Conservation (phyloP, 352 stramenopile genomes). For the Elongisporangium prolatum region DNA sequence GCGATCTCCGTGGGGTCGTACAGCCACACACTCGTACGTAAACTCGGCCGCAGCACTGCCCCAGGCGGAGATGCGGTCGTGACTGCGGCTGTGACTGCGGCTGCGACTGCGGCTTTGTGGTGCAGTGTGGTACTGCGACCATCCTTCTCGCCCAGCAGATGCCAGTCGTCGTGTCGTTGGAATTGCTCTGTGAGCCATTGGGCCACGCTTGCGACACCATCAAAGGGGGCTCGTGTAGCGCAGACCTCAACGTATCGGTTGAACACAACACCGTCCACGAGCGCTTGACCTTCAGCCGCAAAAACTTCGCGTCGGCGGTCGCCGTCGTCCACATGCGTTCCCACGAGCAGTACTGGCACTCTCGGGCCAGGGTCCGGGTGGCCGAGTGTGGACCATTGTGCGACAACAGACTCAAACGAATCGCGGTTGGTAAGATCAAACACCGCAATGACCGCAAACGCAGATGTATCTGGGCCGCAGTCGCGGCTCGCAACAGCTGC, state of each 20-base stretch:
- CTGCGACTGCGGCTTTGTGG: not conserved
- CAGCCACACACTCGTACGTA: constrained; percentile 50
- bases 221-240: constrained; percentile 11
- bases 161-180: constrained; percentile 5
- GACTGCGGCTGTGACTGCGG: constrained; percentile 7
- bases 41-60: constrained; percentile 16
- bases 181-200: not conserved
- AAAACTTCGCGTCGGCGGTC: constrained; percentile 31
- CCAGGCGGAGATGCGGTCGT: constrained; percentile 9
- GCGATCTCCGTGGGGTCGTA: constrained; percentile 58
- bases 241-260: constrained; percentile 58
- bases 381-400: constrained; percentile 33
- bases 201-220: constrained; percentile 10
- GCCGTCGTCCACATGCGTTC: constrained; percentile 40
- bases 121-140: constrained; percentile 1
- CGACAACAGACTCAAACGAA: constrained; percentile 32
- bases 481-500: not conserved
- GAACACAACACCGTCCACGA: constrained; percentile 40
- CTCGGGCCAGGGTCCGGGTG: constrained; percentile 5
- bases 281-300: constrained; percentile 27
- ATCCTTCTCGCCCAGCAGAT: constrained; percentile 14
- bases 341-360: constrained; percentile 41
- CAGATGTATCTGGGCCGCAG: not conserved
- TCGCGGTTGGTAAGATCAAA: constrained; percentile 44
- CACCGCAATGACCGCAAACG: constrained; percentile 34